Percentiles rank a stretch among this genome's conserved stretches.
phyloP scores from a whole-genome alignment of 106 monocot genomes.

The Dendrobium nobile region DNA sequence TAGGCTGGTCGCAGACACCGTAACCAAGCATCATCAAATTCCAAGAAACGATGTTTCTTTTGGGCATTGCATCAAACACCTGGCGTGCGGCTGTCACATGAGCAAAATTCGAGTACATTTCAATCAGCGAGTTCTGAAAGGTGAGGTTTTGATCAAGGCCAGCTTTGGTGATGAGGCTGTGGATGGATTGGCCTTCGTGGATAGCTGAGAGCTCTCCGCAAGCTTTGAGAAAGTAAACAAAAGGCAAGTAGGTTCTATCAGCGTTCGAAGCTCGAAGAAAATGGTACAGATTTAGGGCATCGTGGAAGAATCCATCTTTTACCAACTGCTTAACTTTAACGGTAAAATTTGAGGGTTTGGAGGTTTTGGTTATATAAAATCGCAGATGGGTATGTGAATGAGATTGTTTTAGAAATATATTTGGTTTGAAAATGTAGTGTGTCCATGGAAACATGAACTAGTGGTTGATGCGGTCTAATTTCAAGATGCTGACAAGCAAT shows the following conservation, averaged over 20 bases:
- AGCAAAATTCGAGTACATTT: slow-evolving; percentile 3
- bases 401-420: too few relatives aligned
- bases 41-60: slow-evolving; percentile 13
- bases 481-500: too few relatives aligned
- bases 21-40: slow-evolving; percentile 11
- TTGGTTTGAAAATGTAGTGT: too few relatives aligned
- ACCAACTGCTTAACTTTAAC: background rate
- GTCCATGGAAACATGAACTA: too few relatives aligned
- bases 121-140: slow-evolving; percentile 2
- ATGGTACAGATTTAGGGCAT: slow-evolving; percentile 9
- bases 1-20: background rate
- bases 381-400: background rate
- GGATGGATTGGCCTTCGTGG: slow-evolving; percentile 8
- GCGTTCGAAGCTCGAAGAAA: slow-evolving; percentile 9
- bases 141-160: slow-evolving; percentile 2
- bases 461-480: too few relatives aligned
- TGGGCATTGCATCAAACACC: slow-evolving; percentile 11
- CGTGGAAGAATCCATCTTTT: slow-evolving; percentile 10
- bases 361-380: background rate
- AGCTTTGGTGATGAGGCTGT: slow-evolving; percentile 8
- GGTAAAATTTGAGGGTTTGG: background rate
- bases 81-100: background rate
- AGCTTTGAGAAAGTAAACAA: slow-evolving; percentile 11
- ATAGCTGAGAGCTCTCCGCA: slow-evolving; percentile 3
- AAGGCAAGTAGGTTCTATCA: background rate